Evolutionary conservation across 352 stramenopile genomes (phyloP).

Genomic region (Phytopythium helicoides): DNA sequence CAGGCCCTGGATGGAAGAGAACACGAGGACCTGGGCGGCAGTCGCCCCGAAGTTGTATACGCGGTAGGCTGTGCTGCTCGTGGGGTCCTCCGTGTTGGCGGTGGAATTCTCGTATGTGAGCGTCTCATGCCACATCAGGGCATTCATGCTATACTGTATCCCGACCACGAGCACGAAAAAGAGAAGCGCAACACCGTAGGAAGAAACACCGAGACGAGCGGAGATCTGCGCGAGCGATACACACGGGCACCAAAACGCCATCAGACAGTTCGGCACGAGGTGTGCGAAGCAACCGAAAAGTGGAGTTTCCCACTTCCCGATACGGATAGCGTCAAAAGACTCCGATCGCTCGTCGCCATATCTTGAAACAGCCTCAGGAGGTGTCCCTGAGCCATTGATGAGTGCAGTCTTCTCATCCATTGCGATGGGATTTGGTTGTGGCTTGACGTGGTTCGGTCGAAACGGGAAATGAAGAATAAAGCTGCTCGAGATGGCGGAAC

Average conservation of each 20-base stretch:
- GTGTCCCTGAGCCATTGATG: no score
- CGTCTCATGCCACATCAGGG: slow-evolving; percentile 15
- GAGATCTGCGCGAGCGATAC: slow-evolving; percentile 36
- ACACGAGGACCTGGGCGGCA: slow-evolving; percentile 21
- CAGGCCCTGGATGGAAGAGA: slow-evolving; percentile 35
- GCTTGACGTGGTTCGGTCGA: no score
- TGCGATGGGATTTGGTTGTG: no score
- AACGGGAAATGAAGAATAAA: no score
- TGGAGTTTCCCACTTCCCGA: slow-evolving; percentile 12
- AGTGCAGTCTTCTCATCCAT: no score
- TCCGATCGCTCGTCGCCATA: background rate
- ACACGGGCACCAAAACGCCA: slow-evolving; percentile 25
- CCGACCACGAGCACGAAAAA: slow-evolving; percentile 21
- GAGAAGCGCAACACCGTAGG: slow-evolving; percentile 19
- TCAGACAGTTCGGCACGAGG: slow-evolving; percentile 26
- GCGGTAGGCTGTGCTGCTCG: slow-evolving; percentile 8
- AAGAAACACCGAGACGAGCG: slow-evolving; percentile 6
- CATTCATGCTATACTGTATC: slow-evolving; percentile 18
- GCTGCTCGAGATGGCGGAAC: no score
- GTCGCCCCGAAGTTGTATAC: slow-evolving; percentile 21
- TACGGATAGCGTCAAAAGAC: slow-evolving; percentile 9
- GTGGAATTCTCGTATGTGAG: background rate
- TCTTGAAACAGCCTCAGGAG: no score
- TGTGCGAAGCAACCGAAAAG: slow-evolving; percentile 22
- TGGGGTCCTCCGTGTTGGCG: slow-evolving; percentile 1